Evolutionary conservation across 2,329 filamentous ascomycete species (phyloP), one percentile per base, ranked within the genome.

Genomic region (Epichloe sibirici): DNA sequence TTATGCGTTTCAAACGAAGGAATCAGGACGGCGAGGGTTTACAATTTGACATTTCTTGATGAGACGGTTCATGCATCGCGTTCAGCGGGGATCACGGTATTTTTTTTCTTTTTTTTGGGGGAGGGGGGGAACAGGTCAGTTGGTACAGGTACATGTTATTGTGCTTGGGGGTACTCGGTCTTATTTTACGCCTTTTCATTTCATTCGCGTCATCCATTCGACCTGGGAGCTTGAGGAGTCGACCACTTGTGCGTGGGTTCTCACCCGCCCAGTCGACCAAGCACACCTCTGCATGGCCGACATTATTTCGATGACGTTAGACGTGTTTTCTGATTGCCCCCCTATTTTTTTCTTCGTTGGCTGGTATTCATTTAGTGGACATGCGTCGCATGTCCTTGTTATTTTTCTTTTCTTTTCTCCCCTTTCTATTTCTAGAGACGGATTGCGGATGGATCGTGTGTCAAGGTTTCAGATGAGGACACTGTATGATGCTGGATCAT

Each of bases 41-140:
- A 40, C 42, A 44, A 47, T 53, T 45, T 31, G n/a, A 13, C 15
- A 5, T 31, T 35, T 40, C 7, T 42, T 48, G 21, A 69, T 55
- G 65, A 68, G 52, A 60, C 59, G 59, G 59, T 58, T 67, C 57
- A 64, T 69, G 68, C 68, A 71, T 70, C 65, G 59, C 59, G 57
- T 61, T 65, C 57, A 68, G 66, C 65, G 66, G 64, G 62, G 61
- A 66, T 64, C 66, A 64, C 40, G 57, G 57, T 59, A 54, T 38
- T 45, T 57, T 23, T 51, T 57, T 45, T 57, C n/a, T 51, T 57
- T 52, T 48, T 21, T 21, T 21, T 21, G 17, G 17, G 17, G 17
- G 17, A 17, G 1, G 17, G 52, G 54, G 28, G 28, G 2, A 8
- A 44, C 28, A 54, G 51, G 46, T 49, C 44, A 42, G 42, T 55